A percentile compares a stretch with the other conserved stretches of the same genome.
These are phyloP conservation scores for Psilocybe mexicana DNA, from an alignment of 1,284 basidiomycete species.

Conservation along the genomic window DNA sequence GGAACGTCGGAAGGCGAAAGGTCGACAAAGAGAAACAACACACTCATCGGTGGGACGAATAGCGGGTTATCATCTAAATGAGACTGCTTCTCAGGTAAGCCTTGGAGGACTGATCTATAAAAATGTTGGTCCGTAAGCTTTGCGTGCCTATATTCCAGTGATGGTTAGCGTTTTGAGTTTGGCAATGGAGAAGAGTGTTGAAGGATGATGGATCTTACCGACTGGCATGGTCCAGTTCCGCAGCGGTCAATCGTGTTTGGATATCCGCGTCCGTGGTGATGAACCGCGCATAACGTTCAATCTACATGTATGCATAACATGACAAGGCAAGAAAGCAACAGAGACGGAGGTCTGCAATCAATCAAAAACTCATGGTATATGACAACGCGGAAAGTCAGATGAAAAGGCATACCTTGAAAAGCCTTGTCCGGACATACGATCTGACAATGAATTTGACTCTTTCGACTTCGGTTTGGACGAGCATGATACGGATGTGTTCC, in stretches of 20 bases:
- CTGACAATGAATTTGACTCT: constrained; percentile 88
- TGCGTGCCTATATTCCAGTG: constrained; percentile 55
- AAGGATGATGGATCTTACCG: constrained; percentile 42
- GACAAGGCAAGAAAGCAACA: neutral
- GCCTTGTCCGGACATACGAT: constrained; percentile 82
- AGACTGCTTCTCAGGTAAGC: constrained; percentile 73
- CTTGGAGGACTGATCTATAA: constrained; percentile 72
- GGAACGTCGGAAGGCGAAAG: neutral
- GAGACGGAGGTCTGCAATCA: neutral
- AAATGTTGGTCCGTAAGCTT: constrained; percentile 75
- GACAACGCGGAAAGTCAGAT: constrained; percentile 1
- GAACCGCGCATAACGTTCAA: constrained; percentile 82
- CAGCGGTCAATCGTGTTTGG: constrained; percentile 73
- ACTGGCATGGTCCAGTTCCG: constrained; percentile 78
- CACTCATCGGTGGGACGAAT: constrained; percentile 80
- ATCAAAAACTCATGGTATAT: neutral
- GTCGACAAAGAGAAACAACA: constrained; percentile 27
- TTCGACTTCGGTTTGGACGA: constrained; percentile 92
- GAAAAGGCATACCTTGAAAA: constrained; percentile 69
- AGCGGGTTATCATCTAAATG: constrained; percentile 71
- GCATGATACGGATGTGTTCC: constrained; percentile 87
- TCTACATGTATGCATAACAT: constrained; percentile 46
- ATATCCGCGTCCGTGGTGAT: constrained; percentile 69
- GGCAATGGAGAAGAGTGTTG: neutral
- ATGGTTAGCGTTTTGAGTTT: no score